Conservation (phyloP, 2,329 filamentous ascomycete genomes). For the Aplosporella prunicola region DNA sequence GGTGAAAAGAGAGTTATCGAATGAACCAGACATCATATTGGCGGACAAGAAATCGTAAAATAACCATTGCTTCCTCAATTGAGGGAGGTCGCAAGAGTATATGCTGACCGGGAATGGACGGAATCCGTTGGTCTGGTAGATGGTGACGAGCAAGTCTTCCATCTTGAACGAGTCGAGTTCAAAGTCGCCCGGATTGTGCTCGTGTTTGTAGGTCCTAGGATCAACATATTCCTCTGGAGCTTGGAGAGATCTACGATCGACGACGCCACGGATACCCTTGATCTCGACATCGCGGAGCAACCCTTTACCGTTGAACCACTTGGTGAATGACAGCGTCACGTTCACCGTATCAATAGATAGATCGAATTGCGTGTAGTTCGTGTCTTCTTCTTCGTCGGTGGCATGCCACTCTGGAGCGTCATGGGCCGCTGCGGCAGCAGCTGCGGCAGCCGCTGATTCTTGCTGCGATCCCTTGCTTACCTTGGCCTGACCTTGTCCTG, state of each 20-base stretch:
- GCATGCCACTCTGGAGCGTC: conserved; percentile 35
- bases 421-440: conserved; percentile 51
- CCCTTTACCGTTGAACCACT: conserved; percentile 97
- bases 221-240: conserved; percentile 63
- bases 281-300: conserved; percentile 86
- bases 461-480: conserved; percentile 88
- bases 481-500: conserved; percentile 69
- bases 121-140: conserved; percentile 84
- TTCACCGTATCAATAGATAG: conserved; percentile 91
- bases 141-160: conserved; percentile 81
- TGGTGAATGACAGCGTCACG: conserved; percentile 92
- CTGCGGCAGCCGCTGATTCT: conserved; percentile 75
- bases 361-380: conserved; percentile 97
- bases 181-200: conserved; percentile 86
- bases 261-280: conserved; percentile 81
- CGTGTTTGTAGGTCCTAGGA: conserved; percentile 77
- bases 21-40: conserved; percentile 91
- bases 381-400: conserved; percentile 60
- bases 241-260: conserved; percentile 77
- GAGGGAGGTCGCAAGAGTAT: conserved; percentile 87
- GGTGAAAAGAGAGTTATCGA: conserved; percentile 91
- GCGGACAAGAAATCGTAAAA: conserved; percentile 97
- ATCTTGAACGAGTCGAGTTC: conserved; percentile 96
- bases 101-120: conserved; percentile 94
- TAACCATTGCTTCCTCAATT: conserved; percentile 88